A percentile compares a stretch with the other conserved stretches of the same genome.
Conservation (phyloP, 2,329 filamentous ascomycete genomes). For the Colletotrichum sp. region DNA sequence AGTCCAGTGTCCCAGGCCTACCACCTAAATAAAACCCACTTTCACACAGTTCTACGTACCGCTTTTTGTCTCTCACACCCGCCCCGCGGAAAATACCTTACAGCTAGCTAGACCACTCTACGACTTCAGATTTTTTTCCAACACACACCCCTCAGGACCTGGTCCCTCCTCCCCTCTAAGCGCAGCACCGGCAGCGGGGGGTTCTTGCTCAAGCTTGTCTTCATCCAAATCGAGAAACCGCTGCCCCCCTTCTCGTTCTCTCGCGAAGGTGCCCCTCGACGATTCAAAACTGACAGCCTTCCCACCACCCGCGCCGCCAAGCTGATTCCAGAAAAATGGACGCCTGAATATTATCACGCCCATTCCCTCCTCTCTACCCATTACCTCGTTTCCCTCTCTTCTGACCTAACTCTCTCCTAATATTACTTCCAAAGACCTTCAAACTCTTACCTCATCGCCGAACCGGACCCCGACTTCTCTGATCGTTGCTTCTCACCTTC, state of each 20-base stretch:
- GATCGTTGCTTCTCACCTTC: neutral
- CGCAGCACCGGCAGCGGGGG: slow-evolving; percentile 1
- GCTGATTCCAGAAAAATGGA: neutral
- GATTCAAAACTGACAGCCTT: slow-evolving; percentile 20
- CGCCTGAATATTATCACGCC: slow-evolving; percentile 11
- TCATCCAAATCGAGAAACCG: slow-evolving; percentile 18
- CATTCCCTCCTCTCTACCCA: neutral
- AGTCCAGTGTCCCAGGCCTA: neutral
- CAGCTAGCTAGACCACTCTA: neutral
- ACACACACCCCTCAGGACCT: neutral
- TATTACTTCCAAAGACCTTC: neutral
- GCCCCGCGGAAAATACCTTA: neutral
- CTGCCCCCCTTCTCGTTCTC: neutral
- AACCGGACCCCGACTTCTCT: neutral
- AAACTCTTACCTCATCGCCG: slow-evolving; percentile 14
- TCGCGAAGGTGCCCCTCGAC: slow-evolving; percentile 5
- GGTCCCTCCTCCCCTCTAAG: neutral
- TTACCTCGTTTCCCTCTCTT: neutral
- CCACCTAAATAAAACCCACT: neutral
- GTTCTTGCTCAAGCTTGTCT: slow-evolving; percentile 12
- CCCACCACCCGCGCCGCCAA: neutral
- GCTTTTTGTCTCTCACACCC: neutral
- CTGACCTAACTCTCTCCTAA: slow-evolving; percentile 15
- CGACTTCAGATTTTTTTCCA: neutral
- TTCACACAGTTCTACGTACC: neutral